Evolutionary conservation across 163 green algal species (phyloP).

Genomic region (Trebouxiophyceae sp.): DNA sequence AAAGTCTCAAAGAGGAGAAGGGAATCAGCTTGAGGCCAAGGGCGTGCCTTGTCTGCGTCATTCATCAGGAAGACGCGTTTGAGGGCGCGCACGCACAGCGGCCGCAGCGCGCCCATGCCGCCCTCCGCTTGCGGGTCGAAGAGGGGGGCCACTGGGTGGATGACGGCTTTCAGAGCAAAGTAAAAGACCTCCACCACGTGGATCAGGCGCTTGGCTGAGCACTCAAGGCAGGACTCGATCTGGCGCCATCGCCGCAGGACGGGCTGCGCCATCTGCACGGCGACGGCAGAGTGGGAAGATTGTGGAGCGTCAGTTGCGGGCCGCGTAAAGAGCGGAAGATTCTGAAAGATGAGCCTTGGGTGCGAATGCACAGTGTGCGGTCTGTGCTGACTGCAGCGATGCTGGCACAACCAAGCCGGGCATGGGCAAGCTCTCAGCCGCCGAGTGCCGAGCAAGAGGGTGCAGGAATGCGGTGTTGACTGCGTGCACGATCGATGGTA

Average conservation of each 20-base stretch:
- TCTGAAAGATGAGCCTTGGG: too few species aligned
- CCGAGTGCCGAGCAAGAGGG: too few species aligned
- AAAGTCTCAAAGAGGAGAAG: too few species aligned
- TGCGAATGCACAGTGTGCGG: too few species aligned
- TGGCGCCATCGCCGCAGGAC: conserved; percentile 43
- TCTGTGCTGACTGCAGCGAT: too few species aligned
- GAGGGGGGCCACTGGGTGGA: conserved; percentile 71
- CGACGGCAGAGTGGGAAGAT: conserved; percentile 14
- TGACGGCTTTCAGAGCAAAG: conserved; percentile 79
- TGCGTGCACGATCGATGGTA: too few species aligned
- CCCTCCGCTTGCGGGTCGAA: conserved; percentile 42
- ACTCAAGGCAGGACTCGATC: conserved; percentile 72
- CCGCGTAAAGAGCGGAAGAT: too few species aligned
- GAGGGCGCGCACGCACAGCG: conserved; percentile 76
- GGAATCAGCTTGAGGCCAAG: too few species aligned
- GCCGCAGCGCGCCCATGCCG: conserved; percentile 39
- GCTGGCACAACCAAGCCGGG: too few species aligned
- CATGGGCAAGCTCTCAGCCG: too few species aligned
- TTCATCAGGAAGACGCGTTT: conserved; percentile 88
- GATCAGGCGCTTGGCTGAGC: conserved; percentile 50
- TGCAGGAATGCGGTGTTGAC: too few species aligned
- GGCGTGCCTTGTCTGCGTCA: conserved; percentile 63
- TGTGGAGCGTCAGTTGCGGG: too few species aligned
- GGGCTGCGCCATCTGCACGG: conserved; percentile 33
- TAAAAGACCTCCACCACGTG: conserved; percentile 73